Base-by-base conservation (phyloP, 257 asterid genomes). In the Handroanthus guayacan region DNA sequence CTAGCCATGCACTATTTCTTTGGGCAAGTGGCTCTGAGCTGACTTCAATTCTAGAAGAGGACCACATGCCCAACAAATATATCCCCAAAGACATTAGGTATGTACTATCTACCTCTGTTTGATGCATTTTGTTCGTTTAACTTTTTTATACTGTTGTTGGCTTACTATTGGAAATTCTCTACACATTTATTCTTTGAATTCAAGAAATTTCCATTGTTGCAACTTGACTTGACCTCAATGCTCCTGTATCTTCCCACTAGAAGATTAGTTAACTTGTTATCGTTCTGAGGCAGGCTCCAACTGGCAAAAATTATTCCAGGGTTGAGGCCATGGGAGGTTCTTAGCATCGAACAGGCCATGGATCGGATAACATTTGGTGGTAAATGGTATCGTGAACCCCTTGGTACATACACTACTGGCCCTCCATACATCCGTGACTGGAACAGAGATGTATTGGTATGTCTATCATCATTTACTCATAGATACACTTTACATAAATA, bases 11-110 rank as follows among this genome's bases (percentile, higher is more conserved):
- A 48, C 83, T 93, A 66, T 95, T 93, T 81, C 97, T 93, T 74
- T 95, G 99, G 99, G 99, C 99, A 31, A 76, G 98, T 83, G 99
- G 99, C 62, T 87, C 97, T 50, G 99, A 95, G 86, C 84, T 95
- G 73, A 95, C 99, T 16, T 58, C 99, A 1, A 60, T 95, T 81
- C 81, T 95, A 69, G 97, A 91, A 81, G 97, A 91, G 76, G 99
- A 95, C 84, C 97, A 88, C 87, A 91, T 95, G 98, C 99, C 99
- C 78, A 95, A 93, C 84, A 92, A 89, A 84, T 93, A 72, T 85
- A 91, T 95, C 43, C 95, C 97, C 17, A 89, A 89, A 83, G 97
- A 95, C 61, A 82, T 93, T 60, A 89, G 99, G 99, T 91, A 85
- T 8, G 31, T 41, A 41, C 80, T 52, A 66, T 58, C 71, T 72